A percentile compares a stretch with the other conserved stretches of the same genome.
Evolutionary conservation across 345 rosid genomes (phyloP).

Genomic region (Eucalyptus pauciflora): DNA sequence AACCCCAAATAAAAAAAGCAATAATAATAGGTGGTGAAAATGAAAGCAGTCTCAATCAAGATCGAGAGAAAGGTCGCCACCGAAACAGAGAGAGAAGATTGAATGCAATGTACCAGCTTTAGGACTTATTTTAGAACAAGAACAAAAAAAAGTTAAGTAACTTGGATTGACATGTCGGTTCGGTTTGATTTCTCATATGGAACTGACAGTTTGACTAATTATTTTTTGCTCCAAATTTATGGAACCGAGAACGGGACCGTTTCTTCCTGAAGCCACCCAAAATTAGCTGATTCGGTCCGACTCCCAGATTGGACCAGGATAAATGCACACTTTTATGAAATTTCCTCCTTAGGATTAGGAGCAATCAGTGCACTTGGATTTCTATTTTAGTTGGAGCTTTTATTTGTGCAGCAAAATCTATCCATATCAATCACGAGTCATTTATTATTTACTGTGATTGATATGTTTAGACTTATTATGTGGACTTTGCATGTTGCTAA

Average conservation of each 20-base stretch:
- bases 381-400: not conserved
- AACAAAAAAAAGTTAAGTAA: too few relatives aligned
- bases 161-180: too few relatives aligned
- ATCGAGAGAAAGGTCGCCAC: not conserved
- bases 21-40: not conserved
- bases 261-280: not conserved
- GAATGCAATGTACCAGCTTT: not conserved
- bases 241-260: not conserved
- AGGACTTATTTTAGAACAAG: not conserved
- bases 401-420: not conserved
- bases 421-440: not conserved
- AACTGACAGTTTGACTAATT: too few relatives aligned
- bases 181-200: not conserved
- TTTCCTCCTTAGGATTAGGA: not conserved
- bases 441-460: too few relatives aligned
- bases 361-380: not conserved
- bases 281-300: not conserved
- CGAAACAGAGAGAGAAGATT: not conserved
- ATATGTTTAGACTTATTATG: not conserved
- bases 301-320: accelerated
- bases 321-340: not conserved
- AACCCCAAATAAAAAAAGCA: too few relatives aligned
- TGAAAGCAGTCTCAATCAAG: not conserved
- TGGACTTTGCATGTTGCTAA: not conserved
- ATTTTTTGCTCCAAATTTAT: not conserved